Conservation (phyloP, 2,329 filamentous ascomycete species). For the Neonectria hederae region DNA sequence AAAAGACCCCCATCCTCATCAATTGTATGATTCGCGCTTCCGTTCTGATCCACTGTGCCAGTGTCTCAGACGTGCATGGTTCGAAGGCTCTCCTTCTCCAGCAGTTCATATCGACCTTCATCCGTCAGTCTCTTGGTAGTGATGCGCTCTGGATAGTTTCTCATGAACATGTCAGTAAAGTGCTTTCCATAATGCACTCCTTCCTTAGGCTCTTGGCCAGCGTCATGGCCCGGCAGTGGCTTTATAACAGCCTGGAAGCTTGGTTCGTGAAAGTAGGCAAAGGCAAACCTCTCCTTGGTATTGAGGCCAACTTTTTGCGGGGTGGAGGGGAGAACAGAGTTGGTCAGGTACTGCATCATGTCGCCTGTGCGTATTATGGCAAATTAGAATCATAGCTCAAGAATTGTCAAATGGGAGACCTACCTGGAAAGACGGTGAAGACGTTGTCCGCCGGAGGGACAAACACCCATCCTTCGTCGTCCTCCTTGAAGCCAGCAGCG, state of each 20-base stretch:
- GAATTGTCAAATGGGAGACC: not conserved
- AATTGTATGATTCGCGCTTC: too few species aligned
- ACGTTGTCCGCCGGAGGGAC: slow-evolving; percentile 55
- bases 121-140: slow-evolving; percentile 48
- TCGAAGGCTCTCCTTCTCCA: slow-evolving; percentile 6
- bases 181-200: slow-evolving; percentile 62
- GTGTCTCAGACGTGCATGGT: slow-evolving; percentile 4
- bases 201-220: slow-evolving; percentile 44
- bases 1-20: too few species aligned
- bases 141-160: slow-evolving; percentile 58
- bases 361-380: slow-evolving; percentile 45
- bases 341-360: slow-evolving; percentile 63
- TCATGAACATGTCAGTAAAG: slow-evolving; percentile 62
- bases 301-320: slow-evolving; percentile 63
- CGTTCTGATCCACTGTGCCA: too few species aligned
- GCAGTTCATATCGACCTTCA: slow-evolving; percentile 8
- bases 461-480: slow-evolving; percentile 58
- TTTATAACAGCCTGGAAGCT: slow-evolving; percentile 57
- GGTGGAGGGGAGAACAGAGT: slow-evolving; percentile 56
- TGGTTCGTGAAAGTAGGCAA: slow-evolving; percentile 63
- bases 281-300: slow-evolving; percentile 56
- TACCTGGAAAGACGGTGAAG: slow-evolving; percentile 61
- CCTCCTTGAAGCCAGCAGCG: slow-evolving; percentile 54
- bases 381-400: too few species aligned
- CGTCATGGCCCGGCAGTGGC: slow-evolving; percentile 53